These are phyloP conservation scores for Nothophaeocryptopus gaeumannii DNA, from an alignment of 2,329 filamentous ascomycete species.

Conservation along the genomic window DNA sequence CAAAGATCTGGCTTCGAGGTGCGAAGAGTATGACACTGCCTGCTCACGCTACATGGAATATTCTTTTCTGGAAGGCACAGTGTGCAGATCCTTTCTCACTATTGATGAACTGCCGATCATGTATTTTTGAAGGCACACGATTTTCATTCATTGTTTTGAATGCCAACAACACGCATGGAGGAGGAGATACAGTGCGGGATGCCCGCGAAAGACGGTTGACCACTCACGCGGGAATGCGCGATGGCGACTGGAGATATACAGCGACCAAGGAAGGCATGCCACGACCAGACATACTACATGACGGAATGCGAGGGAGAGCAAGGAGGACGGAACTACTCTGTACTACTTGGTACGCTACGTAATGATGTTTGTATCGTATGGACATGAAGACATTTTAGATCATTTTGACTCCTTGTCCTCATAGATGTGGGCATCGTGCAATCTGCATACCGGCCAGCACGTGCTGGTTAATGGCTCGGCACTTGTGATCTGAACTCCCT, in stretches of 20 bases:
- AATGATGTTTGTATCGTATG: slow-evolving; percentile 23
- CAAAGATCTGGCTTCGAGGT: not conserved
- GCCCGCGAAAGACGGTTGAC: too few relatives aligned
- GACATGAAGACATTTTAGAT: slow-evolving; percentile 10
- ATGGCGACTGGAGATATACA: slow-evolving; percentile 11
- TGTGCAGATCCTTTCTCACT: slow-evolving; percentile 3
- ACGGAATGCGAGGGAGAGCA: slow-evolving; percentile 1
- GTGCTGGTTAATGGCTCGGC: too few relatives aligned
- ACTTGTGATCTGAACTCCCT: too few relatives aligned
- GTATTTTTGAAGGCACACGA: slow-evolving; percentile 18
- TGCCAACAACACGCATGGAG: slow-evolving; percentile 1
- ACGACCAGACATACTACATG: slow-evolving; percentile 9
- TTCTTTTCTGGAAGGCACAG: slow-evolving; percentile 7
- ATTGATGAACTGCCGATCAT: slow-evolving; percentile 4
- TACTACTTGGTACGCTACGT: slow-evolving; percentile 17
- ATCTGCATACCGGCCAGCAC: too few relatives aligned
- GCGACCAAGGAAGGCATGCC: not conserved
- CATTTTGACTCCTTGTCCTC: not conserved
- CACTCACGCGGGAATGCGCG: not conserved
- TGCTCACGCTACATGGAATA: slow-evolving; percentile 7
- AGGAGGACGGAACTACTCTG: not conserved
- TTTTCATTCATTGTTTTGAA: slow-evolving; percentile 16
- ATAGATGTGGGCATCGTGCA: too few relatives aligned
- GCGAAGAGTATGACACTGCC: not conserved
- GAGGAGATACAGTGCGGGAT: slow-evolving; percentile 2